Evolutionary conservation across 2,329 filamentous ascomycete genomes (phyloP).

Genomic region (Aspergillus caelatus): DNA sequence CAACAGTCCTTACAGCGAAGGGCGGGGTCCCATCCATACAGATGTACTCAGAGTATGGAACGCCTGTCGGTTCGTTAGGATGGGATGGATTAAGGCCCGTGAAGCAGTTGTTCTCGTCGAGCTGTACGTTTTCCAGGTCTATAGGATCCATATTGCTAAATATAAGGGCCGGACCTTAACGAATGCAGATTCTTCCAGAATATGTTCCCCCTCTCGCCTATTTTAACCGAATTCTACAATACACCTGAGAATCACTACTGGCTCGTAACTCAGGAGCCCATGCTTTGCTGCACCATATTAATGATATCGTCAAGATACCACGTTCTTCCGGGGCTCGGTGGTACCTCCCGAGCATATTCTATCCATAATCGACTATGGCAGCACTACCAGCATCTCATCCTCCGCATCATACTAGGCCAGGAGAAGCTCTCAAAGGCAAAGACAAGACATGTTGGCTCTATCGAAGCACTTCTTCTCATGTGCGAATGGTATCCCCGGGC

Average conservation of each 20-base stretch:
- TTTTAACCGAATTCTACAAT: conserved; percentile 52
- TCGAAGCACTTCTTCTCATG: conserved; percentile 55
- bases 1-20: neutral
- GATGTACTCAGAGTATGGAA: conserved; percentile 49
- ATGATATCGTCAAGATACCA: conserved; percentile 57
- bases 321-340: conserved; percentile 39
- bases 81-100: conserved; percentile 57
- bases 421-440: conserved; percentile 54
- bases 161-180: neutral
- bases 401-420: conserved; percentile 55
- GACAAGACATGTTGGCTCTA: conserved; percentile 51
- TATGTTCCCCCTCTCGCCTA: conserved; percentile 51
- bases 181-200: conserved; percentile 48
- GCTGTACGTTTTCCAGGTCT: conserved; percentile 31
- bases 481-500: conserved; percentile 59
- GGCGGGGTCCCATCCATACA: neutral
- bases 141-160: too few species aligned
- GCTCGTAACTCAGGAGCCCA: conserved; percentile 54
- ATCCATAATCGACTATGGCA: conserved; percentile 57
- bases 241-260: conserved; percentile 50
- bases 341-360: conserved; percentile 50
- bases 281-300: conserved; percentile 55
- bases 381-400: conserved; percentile 55
- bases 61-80: conserved; percentile 54
- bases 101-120: conserved; percentile 56